These are phyloP conservation scores for Isatis tinctoria DNA, from an alignment of 345 rosid genomes.

Conservation along the genomic window DNA sequence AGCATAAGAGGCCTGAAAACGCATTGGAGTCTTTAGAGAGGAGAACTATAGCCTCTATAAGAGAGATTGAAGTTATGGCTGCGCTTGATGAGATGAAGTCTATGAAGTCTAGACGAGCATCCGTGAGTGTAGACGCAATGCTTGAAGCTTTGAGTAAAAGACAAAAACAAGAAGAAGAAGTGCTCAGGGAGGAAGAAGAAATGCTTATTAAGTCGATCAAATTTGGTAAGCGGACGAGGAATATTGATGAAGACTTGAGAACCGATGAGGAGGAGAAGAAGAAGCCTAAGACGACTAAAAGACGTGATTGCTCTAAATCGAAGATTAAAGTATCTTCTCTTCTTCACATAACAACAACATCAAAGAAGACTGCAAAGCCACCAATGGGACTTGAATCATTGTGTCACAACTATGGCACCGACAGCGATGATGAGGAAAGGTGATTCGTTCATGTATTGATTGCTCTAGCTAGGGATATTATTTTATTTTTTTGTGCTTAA, in stretches of 20 bases:
- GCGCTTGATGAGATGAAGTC: slow-evolving; percentile 53
- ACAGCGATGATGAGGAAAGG: slow-evolving; percentile 40
- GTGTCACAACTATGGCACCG: slow-evolving; percentile 39
- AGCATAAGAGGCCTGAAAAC: slow-evolving; percentile 51
- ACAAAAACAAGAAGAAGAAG: slow-evolving; percentile 37
- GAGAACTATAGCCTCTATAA: slow-evolving; percentile 59
- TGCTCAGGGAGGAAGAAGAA: slow-evolving; percentile 42
- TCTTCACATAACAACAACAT: slow-evolving; percentile 33
- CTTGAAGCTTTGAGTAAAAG: slow-evolving; percentile 70
- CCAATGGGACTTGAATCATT: slow-evolving; percentile 43
- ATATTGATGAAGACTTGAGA: slow-evolving; percentile 39
- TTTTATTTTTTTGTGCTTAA: no score
- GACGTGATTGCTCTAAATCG: slow-evolving; percentile 10
- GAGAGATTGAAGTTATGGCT: slow-evolving; percentile 80
- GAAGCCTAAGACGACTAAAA: not conserved
- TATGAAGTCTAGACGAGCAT: slow-evolving; percentile 71
- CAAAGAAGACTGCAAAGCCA: slow-evolving; percentile 36
- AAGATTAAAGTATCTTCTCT: slow-evolving; percentile 23
- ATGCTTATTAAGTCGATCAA: slow-evolving; percentile 42
- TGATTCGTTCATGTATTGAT: not conserved
- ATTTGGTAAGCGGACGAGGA: slow-evolving; percentile 38
- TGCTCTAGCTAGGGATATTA: not conserved
- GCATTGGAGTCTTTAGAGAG: slow-evolving; percentile 67
- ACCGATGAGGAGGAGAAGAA: slow-evolving; percentile 40
- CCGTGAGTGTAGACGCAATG: slow-evolving; percentile 73